Percentiles rank a stretch among this genome's conserved stretches.
Evolutionary conservation across 768 basidiomycete species (phyloP).

Genomic region (Termitomyces sp.): DNA sequence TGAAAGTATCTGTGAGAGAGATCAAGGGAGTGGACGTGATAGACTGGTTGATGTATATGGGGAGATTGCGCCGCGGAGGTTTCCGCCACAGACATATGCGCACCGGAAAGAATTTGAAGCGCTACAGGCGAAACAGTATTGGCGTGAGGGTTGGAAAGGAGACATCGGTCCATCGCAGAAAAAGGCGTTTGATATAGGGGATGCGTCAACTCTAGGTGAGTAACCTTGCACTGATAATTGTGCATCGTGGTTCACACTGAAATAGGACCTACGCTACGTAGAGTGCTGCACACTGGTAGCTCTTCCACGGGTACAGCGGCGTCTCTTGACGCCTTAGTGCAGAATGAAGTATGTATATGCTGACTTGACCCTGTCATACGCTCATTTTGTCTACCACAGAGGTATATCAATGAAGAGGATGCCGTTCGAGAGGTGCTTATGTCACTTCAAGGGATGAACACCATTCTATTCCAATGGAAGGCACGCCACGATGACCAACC

Average conservation of each 20-base stretch:
- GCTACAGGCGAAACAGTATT: conserved; percentile 65
- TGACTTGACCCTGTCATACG: not conserved
- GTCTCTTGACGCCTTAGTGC: conserved; percentile 16
- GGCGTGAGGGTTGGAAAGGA: conserved; percentile 64
- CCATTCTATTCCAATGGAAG: conserved; percentile 47
- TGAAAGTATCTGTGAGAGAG: not conserved
- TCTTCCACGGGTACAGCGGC: not conserved
- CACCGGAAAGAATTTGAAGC: conserved; percentile 60
- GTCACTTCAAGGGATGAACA: conserved; percentile 69
- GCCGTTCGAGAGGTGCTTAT: conserved; percentile 77
- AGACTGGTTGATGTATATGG: conserved; percentile 4
- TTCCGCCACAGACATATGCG: conserved; percentile 34
- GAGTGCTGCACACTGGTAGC: conserved; percentile 7
- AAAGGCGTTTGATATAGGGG: conserved; percentile 55
- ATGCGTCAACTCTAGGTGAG: conserved; percentile 72
- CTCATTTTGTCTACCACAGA: conserved; percentile 33
- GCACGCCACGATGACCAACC: conserved; percentile 16
- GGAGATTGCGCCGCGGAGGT: conserved; percentile 7
- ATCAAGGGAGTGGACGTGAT: not conserved
- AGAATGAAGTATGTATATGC: conserved; percentile 15
- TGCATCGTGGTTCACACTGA: not conserved
- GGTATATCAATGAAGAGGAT: conserved; percentile 71
- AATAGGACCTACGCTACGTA: conserved; percentile 18
- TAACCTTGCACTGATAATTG: not conserved
- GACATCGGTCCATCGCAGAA: conserved; percentile 35